Conservation (phyloP, 495 filamentous ascomycete species). For the Friedmanniomyces endolithicus region DNA sequence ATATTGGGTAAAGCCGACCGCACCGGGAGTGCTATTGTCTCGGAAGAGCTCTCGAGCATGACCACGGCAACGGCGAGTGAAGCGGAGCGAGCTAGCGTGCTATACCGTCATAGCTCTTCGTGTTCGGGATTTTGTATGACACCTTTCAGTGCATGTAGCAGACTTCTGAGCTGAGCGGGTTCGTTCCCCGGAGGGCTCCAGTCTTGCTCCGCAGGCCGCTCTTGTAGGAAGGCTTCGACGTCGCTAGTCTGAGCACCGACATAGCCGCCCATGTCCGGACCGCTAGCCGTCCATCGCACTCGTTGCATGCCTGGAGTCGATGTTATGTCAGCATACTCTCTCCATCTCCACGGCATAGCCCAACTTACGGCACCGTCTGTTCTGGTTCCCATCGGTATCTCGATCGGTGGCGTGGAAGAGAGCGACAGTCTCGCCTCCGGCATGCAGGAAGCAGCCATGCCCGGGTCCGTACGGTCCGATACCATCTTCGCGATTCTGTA, state of each 20-base stretch:
- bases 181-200: not conserved
- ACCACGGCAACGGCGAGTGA: too few relatives aligned
- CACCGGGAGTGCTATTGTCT: too few relatives aligned
- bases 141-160: not conserved
- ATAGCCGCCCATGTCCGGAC: constrained; percentile 22
- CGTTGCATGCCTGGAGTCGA: constrained; percentile 15
- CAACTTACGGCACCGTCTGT: constrained; percentile 21
- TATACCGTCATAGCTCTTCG: not conserved
- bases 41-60: too few relatives aligned
- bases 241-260: constrained; percentile 7
- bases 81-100: too few relatives aligned
- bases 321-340: not conserved
- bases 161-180: not conserved
- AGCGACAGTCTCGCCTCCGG: constrained; percentile 21
- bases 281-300: constrained; percentile 14
- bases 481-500: constrained; percentile 14
- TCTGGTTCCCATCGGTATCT: constrained; percentile 24
- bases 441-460: constrained; percentile 25
- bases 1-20: too few relatives aligned
- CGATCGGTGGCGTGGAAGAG: constrained; percentile 30
- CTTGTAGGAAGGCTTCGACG: constrained; percentile 6
- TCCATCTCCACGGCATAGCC: not conserved
- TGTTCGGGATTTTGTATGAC: not conserved
- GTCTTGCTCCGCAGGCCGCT: not conserved
- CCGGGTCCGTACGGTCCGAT: constrained; percentile 27